Conservation (phyloP, 208 protist species). For the Leishmania aethiopica region DNA sequence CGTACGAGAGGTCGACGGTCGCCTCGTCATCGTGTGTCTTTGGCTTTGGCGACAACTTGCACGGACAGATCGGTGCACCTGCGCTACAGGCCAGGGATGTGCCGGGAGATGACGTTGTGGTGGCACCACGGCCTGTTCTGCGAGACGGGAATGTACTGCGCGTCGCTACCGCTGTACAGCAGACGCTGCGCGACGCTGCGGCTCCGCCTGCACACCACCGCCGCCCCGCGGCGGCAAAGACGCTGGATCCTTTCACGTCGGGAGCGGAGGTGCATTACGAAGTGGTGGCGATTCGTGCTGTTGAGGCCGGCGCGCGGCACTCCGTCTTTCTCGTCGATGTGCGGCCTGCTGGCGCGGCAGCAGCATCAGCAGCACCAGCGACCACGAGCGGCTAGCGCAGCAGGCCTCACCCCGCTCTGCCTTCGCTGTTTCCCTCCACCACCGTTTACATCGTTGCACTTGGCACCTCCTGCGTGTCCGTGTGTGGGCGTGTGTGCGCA, state of each 20-base stretch:
- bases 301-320: constrained; percentile 62
- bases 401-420: not conserved
- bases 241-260: not conserved
- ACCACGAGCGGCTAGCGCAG: not conserved
- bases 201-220: not conserved
- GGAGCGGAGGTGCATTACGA: constrained; percentile 6
- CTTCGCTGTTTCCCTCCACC: not conserved
- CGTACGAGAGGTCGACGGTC: not conserved
- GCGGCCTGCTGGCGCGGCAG: not conserved
- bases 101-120: constrained; percentile 11
- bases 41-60: constrained; percentile 85
- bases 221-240: not conserved
- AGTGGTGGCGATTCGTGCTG: constrained; percentile 48
- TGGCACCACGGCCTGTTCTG: constrained; percentile 32
- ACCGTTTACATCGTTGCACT: not conserved
- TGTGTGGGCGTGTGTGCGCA: not conserved
- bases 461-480: not conserved
- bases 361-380: not conserved
- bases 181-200: constrained; percentile 5
- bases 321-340: constrained; percentile 77
- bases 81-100: not conserved
- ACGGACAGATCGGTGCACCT: constrained; percentile 66
- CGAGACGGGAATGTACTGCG: constrained; percentile 37
- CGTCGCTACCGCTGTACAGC: constrained; percentile 10
- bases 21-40: constrained; percentile 24